These are phyloP conservation scores for Rhizoctonia solani DNA, from an alignment of 1,284 basidiomycete genomes.

Conservation along the genomic window DNA sequence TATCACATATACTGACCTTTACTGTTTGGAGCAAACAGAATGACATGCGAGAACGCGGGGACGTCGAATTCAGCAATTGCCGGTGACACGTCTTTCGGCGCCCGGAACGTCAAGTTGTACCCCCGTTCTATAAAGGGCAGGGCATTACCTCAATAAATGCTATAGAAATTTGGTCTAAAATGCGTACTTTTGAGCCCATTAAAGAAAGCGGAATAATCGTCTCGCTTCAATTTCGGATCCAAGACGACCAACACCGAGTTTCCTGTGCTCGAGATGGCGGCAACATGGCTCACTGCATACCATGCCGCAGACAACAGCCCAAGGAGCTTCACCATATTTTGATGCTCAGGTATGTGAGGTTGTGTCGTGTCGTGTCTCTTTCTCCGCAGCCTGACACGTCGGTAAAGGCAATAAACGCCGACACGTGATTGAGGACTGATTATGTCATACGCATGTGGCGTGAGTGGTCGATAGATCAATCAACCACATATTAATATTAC, in stretches of 20 bases:
- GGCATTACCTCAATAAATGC: neutral
- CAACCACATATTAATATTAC: too few relatives aligned
- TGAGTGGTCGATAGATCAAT: neutral
- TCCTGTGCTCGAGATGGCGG: constrained; percentile 79
- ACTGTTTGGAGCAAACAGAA: constrained; percentile 79
- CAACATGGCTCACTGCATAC: constrained; percentile 28
- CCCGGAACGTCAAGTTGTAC: constrained; percentile 81
- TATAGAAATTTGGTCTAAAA: neutral
- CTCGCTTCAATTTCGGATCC: constrained; percentile 65
- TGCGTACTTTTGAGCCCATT: constrained; percentile 69
- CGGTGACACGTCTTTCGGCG: constrained; percentile 71
- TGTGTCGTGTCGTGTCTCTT: constrained; percentile 16
- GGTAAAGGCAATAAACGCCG: constrained; percentile 14
- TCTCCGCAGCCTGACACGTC: constrained; percentile 1
- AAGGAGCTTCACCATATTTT: constrained; percentile 34
- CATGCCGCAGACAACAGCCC: constrained; percentile 35
- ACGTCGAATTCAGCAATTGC: constrained; percentile 70
- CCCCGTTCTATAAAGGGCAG: constrained; percentile 59
- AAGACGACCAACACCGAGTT: constrained; percentile 83
- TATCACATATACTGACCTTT: constrained; percentile 62
- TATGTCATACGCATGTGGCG: constrained; percentile 18
- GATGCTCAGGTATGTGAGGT: neutral
- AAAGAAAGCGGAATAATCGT: constrained; percentile 82
- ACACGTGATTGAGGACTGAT: constrained; percentile 16
- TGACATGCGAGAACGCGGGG: constrained; percentile 78